Evolutionary conservation across 257 asterid species (phyloP).

Genomic region (Jacaranda copaia): DNA sequence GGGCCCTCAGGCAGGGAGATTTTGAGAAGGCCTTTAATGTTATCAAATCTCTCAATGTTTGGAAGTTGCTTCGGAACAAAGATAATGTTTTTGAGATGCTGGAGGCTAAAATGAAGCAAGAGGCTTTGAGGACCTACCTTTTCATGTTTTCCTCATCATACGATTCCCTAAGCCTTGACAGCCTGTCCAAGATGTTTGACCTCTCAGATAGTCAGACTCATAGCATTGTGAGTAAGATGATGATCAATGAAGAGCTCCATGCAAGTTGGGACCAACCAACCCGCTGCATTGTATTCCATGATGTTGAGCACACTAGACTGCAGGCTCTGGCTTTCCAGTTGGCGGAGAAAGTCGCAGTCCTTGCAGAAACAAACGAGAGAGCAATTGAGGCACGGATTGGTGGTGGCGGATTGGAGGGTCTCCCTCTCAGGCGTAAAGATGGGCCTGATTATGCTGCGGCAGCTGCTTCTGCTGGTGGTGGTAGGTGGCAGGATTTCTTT

Average conservation of each 20-base stretch:
- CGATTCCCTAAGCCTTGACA: constrained; percentile 77
- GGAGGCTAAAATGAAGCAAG: constrained; percentile 87
- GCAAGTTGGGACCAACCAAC: constrained; percentile 98
- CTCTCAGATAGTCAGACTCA: constrained; percentile 72
- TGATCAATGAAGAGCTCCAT: constrained; percentile 88
- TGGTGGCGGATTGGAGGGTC: constrained; percentile 86
- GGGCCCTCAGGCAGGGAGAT: constrained; percentile 89
- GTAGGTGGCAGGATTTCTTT: constrained; percentile 49
- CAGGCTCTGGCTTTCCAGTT: constrained; percentile 84
- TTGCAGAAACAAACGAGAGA: constrained; percentile 87
- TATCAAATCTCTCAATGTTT: constrained; percentile 75
- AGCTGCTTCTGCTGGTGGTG: constrained; percentile 46
- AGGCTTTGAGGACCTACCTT: constrained; percentile 88
- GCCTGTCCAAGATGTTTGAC: constrained; percentile 83
- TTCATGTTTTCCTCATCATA: constrained; percentile 82
- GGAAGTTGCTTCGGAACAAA: constrained; percentile 79
- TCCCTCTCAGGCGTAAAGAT: constrained; percentile 82
- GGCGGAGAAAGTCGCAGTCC: constrained; percentile 73
- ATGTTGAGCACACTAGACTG: constrained; percentile 74
- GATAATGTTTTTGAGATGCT: constrained; percentile 80
- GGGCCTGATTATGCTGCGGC: constrained; percentile 82
- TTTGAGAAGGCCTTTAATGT: constrained; percentile 72
- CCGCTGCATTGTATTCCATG: constrained; percentile 80
- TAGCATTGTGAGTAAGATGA: constrained; percentile 80
- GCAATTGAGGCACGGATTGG: constrained; percentile 78